Evolutionary conservation across 1,139 yeast species (phyloP).

Genomic region (Taphrina pruni): DNA sequence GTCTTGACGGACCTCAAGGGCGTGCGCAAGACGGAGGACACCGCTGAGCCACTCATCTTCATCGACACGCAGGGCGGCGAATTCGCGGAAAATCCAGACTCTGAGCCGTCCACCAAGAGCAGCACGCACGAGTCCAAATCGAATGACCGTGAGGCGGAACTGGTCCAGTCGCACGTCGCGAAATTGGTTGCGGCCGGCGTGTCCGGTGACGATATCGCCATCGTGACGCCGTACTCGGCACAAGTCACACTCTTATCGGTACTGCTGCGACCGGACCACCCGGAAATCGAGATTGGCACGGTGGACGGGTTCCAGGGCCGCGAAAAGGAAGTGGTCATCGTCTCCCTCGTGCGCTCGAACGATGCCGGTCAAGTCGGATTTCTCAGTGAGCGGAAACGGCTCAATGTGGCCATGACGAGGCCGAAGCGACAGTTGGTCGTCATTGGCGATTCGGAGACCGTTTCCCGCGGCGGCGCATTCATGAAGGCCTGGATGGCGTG

Average conservation of each 20-base stretch:
- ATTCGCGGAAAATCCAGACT: slow-evolving; percentile 54
- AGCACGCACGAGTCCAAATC: slow-evolving; percentile 55
- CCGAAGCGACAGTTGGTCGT: slow-evolving; percentile 85
- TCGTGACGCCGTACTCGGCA: slow-evolving; percentile 88
- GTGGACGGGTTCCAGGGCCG: slow-evolving; percentile 95
- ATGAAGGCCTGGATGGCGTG: slow-evolving; percentile 71
- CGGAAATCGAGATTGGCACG: slow-evolving; percentile 76
- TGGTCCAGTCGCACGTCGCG: slow-evolving; percentile 65
- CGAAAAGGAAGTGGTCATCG: slow-evolving; percentile 81
- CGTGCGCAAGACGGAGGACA: slow-evolving; percentile 58
- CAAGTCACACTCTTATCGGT: slow-evolving; percentile 72
- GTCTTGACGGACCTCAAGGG: slow-evolving; percentile 63
- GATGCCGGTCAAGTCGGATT: slow-evolving; percentile 68
- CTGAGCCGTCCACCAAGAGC: slow-evolving; percentile 44
- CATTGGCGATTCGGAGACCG: slow-evolving; percentile 84
- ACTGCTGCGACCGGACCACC: slow-evolving; percentile 49
- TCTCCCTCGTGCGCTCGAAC: slow-evolving; percentile 75
- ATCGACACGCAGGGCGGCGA: slow-evolving; percentile 92
- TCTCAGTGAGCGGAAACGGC: slow-evolving; percentile 69
- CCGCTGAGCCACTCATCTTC: slow-evolving; percentile 67
- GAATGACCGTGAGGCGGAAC: slow-evolving; percentile 73
- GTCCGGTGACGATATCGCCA: slow-evolving; percentile 63
- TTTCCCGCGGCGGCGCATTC: slow-evolving; percentile 55
- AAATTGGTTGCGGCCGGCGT: slow-evolving; percentile 62
- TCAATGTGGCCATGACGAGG: slow-evolving; percentile 91